Percentiles rank a stretch among this genome's conserved stretches.
Conservation (phyloP, 1,139 yeast genomes). For the Saccharomyces hybrid region DNA sequence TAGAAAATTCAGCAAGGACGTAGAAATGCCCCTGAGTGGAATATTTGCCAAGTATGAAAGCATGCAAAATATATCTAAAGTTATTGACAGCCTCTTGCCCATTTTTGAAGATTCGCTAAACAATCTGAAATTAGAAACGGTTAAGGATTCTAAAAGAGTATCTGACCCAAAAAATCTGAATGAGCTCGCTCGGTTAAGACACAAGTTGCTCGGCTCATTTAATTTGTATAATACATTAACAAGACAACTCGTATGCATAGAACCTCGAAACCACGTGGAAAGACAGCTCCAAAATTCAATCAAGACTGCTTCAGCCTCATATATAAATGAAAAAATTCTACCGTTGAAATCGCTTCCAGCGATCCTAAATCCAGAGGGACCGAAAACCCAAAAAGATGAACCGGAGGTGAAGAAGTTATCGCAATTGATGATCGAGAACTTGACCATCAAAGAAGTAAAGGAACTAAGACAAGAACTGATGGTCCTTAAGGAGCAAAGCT, state of each 20-base stretch:
- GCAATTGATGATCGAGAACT: slow-evolving; percentile 16
- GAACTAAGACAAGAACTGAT: slow-evolving; percentile 65
- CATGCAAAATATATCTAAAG: slow-evolving; percentile 32
- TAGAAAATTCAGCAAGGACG: slow-evolving; percentile 43
- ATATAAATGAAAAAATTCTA: slow-evolving; percentile 48
- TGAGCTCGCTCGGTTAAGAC: slow-evolving; percentile 38
- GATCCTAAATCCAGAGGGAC: slow-evolving; percentile 29
- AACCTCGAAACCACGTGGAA: slow-evolving; percentile 35
- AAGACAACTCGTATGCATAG: slow-evolving; percentile 33
- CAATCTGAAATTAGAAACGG: slow-evolving; percentile 31
- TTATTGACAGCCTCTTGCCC: slow-evolving; percentile 38
- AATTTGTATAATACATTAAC: slow-evolving; percentile 40
- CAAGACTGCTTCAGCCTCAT: slow-evolving; percentile 40
- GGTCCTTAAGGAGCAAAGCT: slow-evolving; percentile 81
- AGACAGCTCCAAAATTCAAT: slow-evolving; percentile 40
- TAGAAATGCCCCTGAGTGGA: slow-evolving; percentile 19
- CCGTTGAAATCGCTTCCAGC: slow-evolving; percentile 46
- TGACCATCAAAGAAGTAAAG: slow-evolving; percentile 41
- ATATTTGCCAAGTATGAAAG: slow-evolving; percentile 31
- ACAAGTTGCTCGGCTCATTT: slow-evolving; percentile 39
- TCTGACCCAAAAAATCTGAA: slow-evolving; percentile 29
- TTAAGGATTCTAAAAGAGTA: slow-evolving; percentile 17
- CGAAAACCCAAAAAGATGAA: slow-evolving; percentile 7
- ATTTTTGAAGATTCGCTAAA: slow-evolving; percentile 36
- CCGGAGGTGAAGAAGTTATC: slow-evolving; percentile 15